phyloP scores from a whole-genome alignment of 1,139 yeast genomes.

The Debaryomycetaceae sp. region DNA sequence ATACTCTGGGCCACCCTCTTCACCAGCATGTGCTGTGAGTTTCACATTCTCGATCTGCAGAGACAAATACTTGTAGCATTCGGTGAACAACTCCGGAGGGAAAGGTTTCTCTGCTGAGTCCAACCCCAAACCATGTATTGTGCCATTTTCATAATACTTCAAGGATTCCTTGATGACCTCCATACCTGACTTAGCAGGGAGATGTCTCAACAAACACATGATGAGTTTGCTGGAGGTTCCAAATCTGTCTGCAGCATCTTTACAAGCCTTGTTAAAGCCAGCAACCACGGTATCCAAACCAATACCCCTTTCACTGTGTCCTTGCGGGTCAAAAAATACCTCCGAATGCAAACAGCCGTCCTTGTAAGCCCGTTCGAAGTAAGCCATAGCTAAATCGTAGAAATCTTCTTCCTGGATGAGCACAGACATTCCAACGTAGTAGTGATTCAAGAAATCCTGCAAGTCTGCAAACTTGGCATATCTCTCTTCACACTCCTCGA shows the following conservation, averaged over 20 bases:
- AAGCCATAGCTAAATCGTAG: slow-evolving; percentile 71
- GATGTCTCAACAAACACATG: slow-evolving; percentile 77
- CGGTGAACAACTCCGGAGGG: slow-evolving; percentile 65
- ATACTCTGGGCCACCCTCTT: slow-evolving; percentile 72
- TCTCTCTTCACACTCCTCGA: slow-evolving; percentile 52
- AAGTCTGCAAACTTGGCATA: slow-evolving; percentile 60
- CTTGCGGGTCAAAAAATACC: slow-evolving; percentile 81
- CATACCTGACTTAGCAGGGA: slow-evolving; percentile 56
- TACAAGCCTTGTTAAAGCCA: slow-evolving; percentile 65
- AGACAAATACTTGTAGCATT: slow-evolving; percentile 52
- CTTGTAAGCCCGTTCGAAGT: slow-evolving; percentile 54
- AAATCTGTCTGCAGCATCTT: slow-evolving; percentile 51
- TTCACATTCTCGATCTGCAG: slow-evolving; percentile 47
- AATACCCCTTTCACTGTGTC: slow-evolving; percentile 68
- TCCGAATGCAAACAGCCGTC: slow-evolving; percentile 70
- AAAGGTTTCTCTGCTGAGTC: slow-evolving; percentile 75
- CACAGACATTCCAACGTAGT: slow-evolving; percentile 76
- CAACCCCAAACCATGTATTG: slow-evolving; percentile 68
- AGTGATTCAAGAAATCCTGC: slow-evolving; percentile 74
- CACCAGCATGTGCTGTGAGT: slow-evolving; percentile 84
- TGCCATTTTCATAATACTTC: slow-evolving; percentile 49
- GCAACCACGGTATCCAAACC: slow-evolving; percentile 53
- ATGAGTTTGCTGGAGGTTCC: slow-evolving; percentile 67
- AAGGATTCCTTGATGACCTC: slow-evolving; percentile 52
- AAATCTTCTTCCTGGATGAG: slow-evolving; percentile 62